Conservation (phyloP, 2,329 filamentous ascomycete species). For the Calonectria pauciramosa region DNA sequence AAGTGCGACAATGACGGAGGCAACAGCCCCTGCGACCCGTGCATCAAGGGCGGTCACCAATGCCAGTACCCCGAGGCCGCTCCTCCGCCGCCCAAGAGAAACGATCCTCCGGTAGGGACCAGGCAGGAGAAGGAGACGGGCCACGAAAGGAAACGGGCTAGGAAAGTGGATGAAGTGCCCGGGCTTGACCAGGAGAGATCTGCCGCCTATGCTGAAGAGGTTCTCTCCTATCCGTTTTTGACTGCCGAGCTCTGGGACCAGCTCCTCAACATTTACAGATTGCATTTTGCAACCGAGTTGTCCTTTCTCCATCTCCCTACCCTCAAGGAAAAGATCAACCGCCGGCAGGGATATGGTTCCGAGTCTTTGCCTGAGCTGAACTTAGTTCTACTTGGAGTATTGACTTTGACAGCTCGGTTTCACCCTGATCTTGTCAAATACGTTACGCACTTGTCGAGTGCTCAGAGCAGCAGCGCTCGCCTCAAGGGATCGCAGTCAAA, state of each 20-base stretch:
- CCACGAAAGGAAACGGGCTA: conserved; percentile 64
- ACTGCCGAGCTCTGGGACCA: conserved; percentile 77
- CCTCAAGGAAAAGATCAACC: conserved; percentile 67
- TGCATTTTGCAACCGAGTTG: conserved; percentile 80
- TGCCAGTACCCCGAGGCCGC: conserved; percentile 76
- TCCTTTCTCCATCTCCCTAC: conserved; percentile 79
- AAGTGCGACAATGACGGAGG: conserved; percentile 87
- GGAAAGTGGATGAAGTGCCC: conserved; percentile 59
- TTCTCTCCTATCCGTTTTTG: conserved; percentile 72
- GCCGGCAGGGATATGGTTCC: conserved; percentile 53
- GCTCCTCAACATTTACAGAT: conserved; percentile 77
- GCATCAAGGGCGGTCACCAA: conserved; percentile 77
- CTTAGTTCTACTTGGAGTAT: conserved; percentile 74
- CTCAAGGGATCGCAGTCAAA: conserved; percentile 51
- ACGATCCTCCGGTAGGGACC: conserved; percentile 51
- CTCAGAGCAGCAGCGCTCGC: conserved; percentile 51
- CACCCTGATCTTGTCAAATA: conserved; percentile 72
- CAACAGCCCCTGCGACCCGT: conserved; percentile 79
- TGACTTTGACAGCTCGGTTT: conserved; percentile 78
- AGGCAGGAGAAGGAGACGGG: conserved; percentile 59
- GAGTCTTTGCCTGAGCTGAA: conserved; percentile 63
- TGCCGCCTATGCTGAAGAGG: conserved; percentile 65
- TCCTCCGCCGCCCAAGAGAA: conserved; percentile 56
- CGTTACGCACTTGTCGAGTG: conserved; percentile 57
- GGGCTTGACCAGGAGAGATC: conserved; percentile 55